These are phyloP conservation scores for Trichoderma orchidacearum DNA, from an alignment of 495 filamentous ascomycete species.

Conservation along the genomic window DNA sequence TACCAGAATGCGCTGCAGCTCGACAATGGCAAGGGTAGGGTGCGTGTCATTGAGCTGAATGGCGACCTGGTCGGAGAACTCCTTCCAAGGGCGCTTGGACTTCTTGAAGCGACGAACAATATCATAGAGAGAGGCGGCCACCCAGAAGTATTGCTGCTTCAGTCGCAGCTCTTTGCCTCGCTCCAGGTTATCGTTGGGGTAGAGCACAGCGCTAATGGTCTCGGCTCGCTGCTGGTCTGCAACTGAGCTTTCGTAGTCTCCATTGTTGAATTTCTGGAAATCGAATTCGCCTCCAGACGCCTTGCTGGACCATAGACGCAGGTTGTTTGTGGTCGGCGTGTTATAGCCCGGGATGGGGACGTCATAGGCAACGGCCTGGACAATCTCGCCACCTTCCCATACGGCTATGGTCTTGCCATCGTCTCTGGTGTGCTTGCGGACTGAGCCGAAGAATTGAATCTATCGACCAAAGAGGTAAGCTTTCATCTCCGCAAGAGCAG, in stretches of 20 bases:
- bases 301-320: slow-evolving; percentile 94
- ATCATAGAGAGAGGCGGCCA: slow-evolving; percentile 87
- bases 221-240: slow-evolving; percentile 91
- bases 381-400: slow-evolving; percentile 90
- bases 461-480: slow-evolving; percentile 6
- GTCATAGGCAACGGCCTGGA: slow-evolving; percentile 89
- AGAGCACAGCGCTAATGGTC: slow-evolving; percentile 94
- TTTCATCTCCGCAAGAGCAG: too few relatives aligned
- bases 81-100: slow-evolving; percentile 74
- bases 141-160: slow-evolving; percentile 99
- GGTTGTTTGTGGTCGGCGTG: slow-evolving; percentile 87
- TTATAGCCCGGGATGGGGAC: slow-evolving; percentile 86
- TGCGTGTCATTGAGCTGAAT: slow-evolving; percentile 98
- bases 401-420: slow-evolving; percentile 54
- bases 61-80: slow-evolving; percentile 89
- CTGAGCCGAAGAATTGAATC: slow-evolving; percentile 88
- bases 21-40: slow-evolving; percentile 89
- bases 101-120: slow-evolving; percentile 98
- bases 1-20: slow-evolving; percentile 82
- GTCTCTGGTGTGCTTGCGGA: slow-evolving; percentile 57
- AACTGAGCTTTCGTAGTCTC: slow-evolving; percentile 94
- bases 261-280: slow-evolving; percentile 98
- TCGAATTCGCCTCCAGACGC: slow-evolving; percentile 95
- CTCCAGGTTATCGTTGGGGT: slow-evolving; percentile 95
- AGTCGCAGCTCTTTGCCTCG: slow-evolving; percentile 92